phyloP scores from a whole-genome alignment of 139 green algal genomes.

The Chlorella sorokiniana region DNA sequence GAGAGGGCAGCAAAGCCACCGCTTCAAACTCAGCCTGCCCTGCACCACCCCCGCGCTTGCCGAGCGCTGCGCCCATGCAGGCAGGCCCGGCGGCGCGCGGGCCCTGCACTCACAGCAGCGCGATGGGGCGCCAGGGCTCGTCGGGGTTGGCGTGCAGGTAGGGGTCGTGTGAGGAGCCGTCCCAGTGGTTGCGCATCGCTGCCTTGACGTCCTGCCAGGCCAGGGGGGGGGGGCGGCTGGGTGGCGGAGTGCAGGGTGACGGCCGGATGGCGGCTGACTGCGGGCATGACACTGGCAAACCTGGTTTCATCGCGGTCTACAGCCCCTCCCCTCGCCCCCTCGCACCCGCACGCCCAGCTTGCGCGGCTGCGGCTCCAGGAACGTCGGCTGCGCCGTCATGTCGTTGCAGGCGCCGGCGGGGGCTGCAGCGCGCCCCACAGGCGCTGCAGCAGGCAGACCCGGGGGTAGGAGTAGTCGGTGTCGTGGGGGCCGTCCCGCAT shows the following conservation, averaged over 20 bases:
- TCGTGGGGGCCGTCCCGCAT: slow-evolving; percentile 15
- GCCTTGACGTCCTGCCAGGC: not conserved
- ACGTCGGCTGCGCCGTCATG: not conserved
- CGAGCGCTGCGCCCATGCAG: too few relatives aligned
- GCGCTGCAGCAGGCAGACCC: slow-evolving; percentile 23
- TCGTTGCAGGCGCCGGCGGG: not conserved
- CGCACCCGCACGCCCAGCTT: slow-evolving; percentile 12
- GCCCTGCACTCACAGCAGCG: not conserved
- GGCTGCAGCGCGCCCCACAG: slow-evolving; percentile 2
- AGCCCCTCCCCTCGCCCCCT: not conserved
- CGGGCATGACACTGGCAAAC: too few relatives aligned
- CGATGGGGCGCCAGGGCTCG: slow-evolving; percentile 20
- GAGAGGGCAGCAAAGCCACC: too few relatives aligned
- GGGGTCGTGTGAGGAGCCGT: slow-evolving; percentile 8
- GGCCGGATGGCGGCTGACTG: not conserved
- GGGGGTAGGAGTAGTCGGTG: slow-evolving; percentile 7
- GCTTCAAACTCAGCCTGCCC: too few relatives aligned
- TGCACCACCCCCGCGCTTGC: too few relatives aligned
- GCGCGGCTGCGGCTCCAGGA: not conserved
- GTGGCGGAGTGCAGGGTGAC: too few relatives aligned
- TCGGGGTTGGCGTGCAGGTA: not conserved
- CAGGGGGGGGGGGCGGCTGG: not conserved
- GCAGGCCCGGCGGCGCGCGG: too few relatives aligned
- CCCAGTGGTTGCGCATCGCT: slow-evolving; percentile 22
- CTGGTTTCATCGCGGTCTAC: too few relatives aligned